Evolutionary conservation across 1,284 basidiomycete species (phyloP).

Genomic region (Pholiota adiposa): DNA sequence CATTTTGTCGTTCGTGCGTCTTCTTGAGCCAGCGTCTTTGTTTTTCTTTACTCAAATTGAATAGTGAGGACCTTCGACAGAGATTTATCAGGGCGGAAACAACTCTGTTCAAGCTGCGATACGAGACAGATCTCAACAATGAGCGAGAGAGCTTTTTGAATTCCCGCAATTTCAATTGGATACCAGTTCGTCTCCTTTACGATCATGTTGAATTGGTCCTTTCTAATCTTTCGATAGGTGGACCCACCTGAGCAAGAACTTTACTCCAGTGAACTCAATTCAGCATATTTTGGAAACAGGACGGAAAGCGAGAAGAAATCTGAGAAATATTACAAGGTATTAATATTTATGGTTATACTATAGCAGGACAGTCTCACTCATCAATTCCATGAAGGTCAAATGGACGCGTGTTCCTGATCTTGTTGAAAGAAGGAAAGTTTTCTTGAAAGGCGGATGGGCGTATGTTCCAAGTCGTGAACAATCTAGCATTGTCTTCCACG

Average conservation of each 20-base stretch:
- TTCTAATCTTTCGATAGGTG: constrained; percentile 47
- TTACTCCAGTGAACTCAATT: constrained; percentile 57
- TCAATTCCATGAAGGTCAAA: constrained; percentile 27
- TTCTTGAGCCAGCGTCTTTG: neutral
- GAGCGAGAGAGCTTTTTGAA: constrained; percentile 79
- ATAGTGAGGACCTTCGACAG: constrained; percentile 44
- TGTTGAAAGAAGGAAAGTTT: constrained; percentile 84
- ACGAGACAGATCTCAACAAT: constrained; percentile 65
- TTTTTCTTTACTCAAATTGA: neutral
- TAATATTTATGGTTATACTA: constrained; percentile 3
- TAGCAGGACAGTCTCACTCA: neutral
- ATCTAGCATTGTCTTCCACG: constrained; percentile 88
- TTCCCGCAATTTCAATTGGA: constrained; percentile 83
- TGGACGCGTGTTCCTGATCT: constrained; percentile 97
- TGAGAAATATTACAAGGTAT: constrained; percentile 76
- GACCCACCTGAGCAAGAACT: constrained; percentile 58
- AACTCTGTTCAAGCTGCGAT: constrained; percentile 85
- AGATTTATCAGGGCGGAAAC: constrained; percentile 91
- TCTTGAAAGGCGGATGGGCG: constrained; percentile 84
- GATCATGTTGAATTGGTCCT: neutral
- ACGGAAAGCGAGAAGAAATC: constrained; percentile 36
- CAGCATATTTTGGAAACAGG: constrained; percentile 41
- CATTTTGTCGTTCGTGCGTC: constrained; percentile 94
- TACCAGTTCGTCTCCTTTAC: constrained; percentile 49
- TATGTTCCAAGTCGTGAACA: constrained; percentile 87